A percentile compares a stretch with the other conserved stretches of the same genome.
Evolutionary conservation across 495 filamentous ascomycete genomes (phyloP).

Genomic region (Thermothielavioides terrestris): DNA sequence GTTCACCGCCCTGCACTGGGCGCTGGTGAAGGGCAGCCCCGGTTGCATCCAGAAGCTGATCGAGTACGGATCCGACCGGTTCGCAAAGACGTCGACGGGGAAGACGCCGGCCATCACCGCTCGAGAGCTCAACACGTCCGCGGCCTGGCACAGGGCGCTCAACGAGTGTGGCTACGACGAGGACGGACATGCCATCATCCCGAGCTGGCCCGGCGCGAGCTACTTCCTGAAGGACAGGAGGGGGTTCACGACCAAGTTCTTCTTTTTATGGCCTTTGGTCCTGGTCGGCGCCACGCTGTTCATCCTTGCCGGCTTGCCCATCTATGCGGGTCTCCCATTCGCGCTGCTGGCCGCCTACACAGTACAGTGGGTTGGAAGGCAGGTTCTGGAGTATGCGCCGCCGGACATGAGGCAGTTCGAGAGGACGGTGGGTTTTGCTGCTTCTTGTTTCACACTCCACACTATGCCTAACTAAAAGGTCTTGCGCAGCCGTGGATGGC

Average conservation of each 20-base stretch:
- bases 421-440: slow-evolving; percentile 65
- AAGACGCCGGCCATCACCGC: slow-evolving; percentile 81
- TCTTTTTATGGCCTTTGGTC: slow-evolving; percentile 82
- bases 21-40: slow-evolving; percentile 80
- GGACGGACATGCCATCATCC: slow-evolving; percentile 59
- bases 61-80: slow-evolving; percentile 90
- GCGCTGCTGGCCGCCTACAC: slow-evolving; percentile 55
- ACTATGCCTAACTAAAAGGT: too few relatives aligned
- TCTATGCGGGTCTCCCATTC: slow-evolving; percentile 68
- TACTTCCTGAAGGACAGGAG: slow-evolving; percentile 62
- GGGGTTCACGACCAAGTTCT: slow-evolving; percentile 69
- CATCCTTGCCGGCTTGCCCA: slow-evolving; percentile 62
- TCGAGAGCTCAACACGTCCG: slow-evolving; percentile 76
- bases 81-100: slow-evolving; percentile 73
- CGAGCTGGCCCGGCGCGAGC: slow-evolving; percentile 48
- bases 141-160: slow-evolving; percentile 76
- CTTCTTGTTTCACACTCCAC: too few relatives aligned
- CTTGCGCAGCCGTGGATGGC: slow-evolving; percentile 83
- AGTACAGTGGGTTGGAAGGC: slow-evolving; percentile 71
- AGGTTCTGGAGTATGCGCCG: slow-evolving; percentile 69
- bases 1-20: slow-evolving; percentile 93
- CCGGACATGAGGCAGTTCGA: slow-evolving; percentile 80
- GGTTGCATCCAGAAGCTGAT: slow-evolving; percentile 83
- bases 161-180: slow-evolving; percentile 76
- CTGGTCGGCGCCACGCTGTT: slow-evolving; percentile 60